These are phyloP conservation scores for Tricholoma terreum DNA, from an alignment of 768 basidiomycete genomes.

Conservation along the genomic window DNA sequence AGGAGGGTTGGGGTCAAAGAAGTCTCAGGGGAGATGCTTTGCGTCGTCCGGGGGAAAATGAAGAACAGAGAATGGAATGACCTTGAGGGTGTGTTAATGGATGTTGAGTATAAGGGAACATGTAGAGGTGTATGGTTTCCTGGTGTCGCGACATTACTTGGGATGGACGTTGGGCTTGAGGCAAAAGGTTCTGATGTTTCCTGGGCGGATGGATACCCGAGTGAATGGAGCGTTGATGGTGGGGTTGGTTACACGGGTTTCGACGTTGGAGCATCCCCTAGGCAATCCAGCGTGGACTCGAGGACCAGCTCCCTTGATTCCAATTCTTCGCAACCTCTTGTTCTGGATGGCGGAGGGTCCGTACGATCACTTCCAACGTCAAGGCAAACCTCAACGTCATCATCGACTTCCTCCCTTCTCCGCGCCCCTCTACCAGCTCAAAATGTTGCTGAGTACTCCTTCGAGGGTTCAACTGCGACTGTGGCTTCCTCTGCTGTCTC, in stretches of 20 bases:
- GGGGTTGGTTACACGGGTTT: conserved; percentile 71
- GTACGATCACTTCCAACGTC: conserved; percentile 18
- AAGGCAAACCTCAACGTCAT: conserved; percentile 37
- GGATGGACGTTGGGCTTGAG: conserved; percentile 71
- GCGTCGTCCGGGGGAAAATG: conserved; percentile 51
- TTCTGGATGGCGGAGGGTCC: conserved; percentile 18
- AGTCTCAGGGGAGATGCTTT: conserved; percentile 65
- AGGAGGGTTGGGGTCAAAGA: conserved; percentile 68
- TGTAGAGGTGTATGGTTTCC: conserved; percentile 81
- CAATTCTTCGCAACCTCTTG: conserved; percentile 22
- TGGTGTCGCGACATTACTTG: conserved; percentile 78
- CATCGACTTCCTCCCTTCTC: conserved; percentile 62
- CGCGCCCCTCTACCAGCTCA: conserved; percentile 70
- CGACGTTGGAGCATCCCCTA: conserved; percentile 45
- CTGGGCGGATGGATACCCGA: conserved; percentile 54
- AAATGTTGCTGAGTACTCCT: conserved; percentile 69
- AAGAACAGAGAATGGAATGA: conserved; percentile 33
- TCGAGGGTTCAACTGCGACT: conserved; percentile 51
- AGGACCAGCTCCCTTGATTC: conserved; percentile 52
- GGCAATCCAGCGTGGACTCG: conserved; percentile 27
- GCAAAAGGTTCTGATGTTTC: conserved; percentile 64
- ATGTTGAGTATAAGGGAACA: conserved; percentile 66
- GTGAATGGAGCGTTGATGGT: conserved; percentile 62
- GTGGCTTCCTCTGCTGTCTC: conserved; percentile 32
- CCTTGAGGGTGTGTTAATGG: conserved; percentile 56